Percentiles rank a stretch among this genome's conserved stretches.
Conservation (phyloP, 1,139 yeast species). For the Hemisphaericaspora xylanilytica region DNA sequence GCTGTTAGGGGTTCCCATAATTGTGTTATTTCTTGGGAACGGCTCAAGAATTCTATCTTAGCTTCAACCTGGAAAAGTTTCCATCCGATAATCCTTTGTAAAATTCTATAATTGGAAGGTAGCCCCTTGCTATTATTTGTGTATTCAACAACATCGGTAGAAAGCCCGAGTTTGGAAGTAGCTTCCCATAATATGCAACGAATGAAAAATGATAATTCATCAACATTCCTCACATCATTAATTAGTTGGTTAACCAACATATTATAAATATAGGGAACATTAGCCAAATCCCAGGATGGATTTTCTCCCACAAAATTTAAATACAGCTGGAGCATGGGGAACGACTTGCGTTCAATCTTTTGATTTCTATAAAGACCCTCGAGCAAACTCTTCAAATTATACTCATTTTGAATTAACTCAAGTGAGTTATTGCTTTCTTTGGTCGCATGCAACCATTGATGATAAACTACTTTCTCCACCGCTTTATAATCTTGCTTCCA, state of each 20-base stretch:
- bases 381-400: conserved; percentile 17
- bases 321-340: conserved; percentile 19
- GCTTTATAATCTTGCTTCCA: conserved; percentile 34
- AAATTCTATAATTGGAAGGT: conserved; percentile 30
- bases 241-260: conserved; percentile 10
- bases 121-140: conserved; percentile 7
- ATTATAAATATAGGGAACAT: conserved; percentile 5
- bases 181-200: conserved; percentile 28
- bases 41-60: conserved; percentile 11
- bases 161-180: conserved; percentile 21
- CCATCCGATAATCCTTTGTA: conserved; percentile 23
- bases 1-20: conserved; percentile 13
- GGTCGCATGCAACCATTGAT: conserved; percentile 10
- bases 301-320: conserved; percentile 8
- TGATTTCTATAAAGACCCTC: conserved; percentile 14
- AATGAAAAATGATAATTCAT: conserved; percentile 15
- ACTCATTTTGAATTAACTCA: conserved; percentile 10
- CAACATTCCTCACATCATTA: conserved; percentile 8
- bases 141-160: conserved; percentile 18
- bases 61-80: conserved; percentile 22
- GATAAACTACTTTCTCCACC: conserved; percentile 31
- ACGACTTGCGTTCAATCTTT: conserved; percentile 9
- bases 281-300: conserved; percentile 2
- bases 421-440: not conserved
- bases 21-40: conserved; percentile 1